phyloP scores from a whole-genome alignment of 2,329 filamentous ascomycete genomes.

The Botrytis galanthina region DNA sequence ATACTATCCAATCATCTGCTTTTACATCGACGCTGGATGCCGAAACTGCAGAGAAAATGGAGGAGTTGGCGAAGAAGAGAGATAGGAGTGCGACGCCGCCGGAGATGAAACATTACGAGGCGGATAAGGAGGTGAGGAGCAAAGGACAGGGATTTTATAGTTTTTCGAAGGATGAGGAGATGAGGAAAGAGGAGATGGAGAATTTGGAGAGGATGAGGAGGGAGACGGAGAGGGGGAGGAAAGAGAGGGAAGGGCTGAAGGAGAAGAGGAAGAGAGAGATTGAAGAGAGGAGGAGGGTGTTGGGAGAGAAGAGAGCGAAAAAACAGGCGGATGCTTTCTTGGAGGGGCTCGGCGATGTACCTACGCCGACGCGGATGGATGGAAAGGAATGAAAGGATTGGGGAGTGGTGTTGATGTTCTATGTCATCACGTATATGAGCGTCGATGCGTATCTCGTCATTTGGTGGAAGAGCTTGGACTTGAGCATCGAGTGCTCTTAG shows the following conservation, averaged over 20 bases:
- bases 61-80: constrained; percentile 70
- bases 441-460: neutral
- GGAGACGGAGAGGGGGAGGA: constrained; percentile 54
- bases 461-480: rapidly evolving
- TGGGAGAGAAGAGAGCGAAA: constrained; percentile 54
- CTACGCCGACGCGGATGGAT: neutral
- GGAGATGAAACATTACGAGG: constrained; percentile 80
- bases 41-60: constrained; percentile 69
- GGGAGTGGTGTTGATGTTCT: neutral
- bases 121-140: constrained; percentile 74
- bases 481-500: neutral
- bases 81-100: constrained; percentile 81
- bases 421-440: neutral
- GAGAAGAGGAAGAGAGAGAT: constrained; percentile 60
- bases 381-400: neutral
- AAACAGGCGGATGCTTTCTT: constrained; percentile 73
- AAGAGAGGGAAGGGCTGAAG: constrained; percentile 54
- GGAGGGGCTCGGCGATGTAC: constrained; percentile 49
- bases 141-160: constrained; percentile 91
- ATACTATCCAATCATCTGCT: constrained; percentile 77
- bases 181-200: constrained; percentile 69
- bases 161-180: constrained; percentile 74
- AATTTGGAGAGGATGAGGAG: constrained; percentile 65
- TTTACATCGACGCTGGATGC: constrained; percentile 60
- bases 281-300: constrained; percentile 51